Evolutionary conservation across 2,329 filamentous ascomycete species (phyloP).

Genomic region (Cercospora sojina): DNA sequence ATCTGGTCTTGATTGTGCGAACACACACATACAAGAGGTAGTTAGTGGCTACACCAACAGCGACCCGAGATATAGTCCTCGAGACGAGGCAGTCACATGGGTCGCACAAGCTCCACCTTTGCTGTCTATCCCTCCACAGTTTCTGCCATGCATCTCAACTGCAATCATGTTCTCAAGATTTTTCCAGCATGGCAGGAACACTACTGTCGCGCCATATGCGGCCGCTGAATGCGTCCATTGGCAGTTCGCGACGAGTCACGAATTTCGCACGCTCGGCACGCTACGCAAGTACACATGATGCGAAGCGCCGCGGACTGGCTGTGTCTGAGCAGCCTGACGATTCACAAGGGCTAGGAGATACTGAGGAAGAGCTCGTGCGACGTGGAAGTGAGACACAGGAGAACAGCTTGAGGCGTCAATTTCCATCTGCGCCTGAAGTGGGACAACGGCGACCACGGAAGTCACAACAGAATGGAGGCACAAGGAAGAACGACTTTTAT

Average conservation of each 20-base stretch:
- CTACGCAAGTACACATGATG: not conserved
- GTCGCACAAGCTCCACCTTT: not conserved
- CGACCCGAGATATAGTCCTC: not conserved
- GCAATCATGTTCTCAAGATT: not conserved
- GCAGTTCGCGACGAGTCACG: not conserved
- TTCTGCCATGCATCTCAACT: not conserved
- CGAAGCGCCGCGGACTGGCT: too few species aligned
- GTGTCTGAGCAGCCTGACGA: not conserved
- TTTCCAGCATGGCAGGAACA: not conserved
- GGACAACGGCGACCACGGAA: not conserved
- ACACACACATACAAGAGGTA: not conserved
- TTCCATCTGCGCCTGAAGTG: not conserved
- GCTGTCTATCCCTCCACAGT: not conserved
- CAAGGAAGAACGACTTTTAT: not conserved
- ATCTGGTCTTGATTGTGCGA: not conserved
- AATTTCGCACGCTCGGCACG: not conserved
- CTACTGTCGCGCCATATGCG: not conserved
- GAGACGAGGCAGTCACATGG: not conserved
- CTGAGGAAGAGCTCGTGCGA: not conserved
- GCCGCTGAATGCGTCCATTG: not conserved
- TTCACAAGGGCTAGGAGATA: not conserved
- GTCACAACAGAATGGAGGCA: not conserved
- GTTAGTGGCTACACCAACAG: not conserved
- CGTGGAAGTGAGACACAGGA: not conserved
- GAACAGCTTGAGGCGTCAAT: not conserved